These are phyloP conservation scores for Diaporthe capsici DNA, from an alignment of 2,329 filamentous ascomycete species.

Conservation along the genomic window DNA sequence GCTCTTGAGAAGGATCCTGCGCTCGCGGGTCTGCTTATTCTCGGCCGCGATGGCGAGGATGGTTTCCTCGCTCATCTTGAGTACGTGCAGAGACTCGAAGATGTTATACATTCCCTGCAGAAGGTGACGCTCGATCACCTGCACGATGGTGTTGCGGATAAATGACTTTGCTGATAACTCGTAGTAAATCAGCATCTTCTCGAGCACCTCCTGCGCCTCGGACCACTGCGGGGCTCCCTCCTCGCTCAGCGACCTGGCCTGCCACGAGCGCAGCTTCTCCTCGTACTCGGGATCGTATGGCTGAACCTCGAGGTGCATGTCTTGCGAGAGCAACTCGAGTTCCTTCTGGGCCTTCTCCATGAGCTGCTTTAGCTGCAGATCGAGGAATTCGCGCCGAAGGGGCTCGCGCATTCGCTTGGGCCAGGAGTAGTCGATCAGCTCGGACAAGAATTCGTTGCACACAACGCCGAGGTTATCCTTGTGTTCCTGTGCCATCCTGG, in stretches of 20 bases:
- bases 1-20: slow-evolving; percentile 61
- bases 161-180: slow-evolving; percentile 67
- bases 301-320: slow-evolving; percentile 67
- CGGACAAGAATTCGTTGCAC: slow-evolving; percentile 67
- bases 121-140: slow-evolving; percentile 66
- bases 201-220: slow-evolving; percentile 66
- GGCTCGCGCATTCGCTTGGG: slow-evolving; percentile 66
- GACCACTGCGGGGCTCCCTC: slow-evolving; percentile 57
- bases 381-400: slow-evolving; percentile 63
- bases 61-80: slow-evolving; percentile 59
- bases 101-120: slow-evolving; percentile 65
- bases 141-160: slow-evolving; percentile 66
- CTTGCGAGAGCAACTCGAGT: slow-evolving; percentile 61
- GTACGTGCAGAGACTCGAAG: slow-evolving; percentile 66
- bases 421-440: slow-evolving; percentile 66
- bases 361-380: slow-evolving; percentile 62
- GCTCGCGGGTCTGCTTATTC: slow-evolving; percentile 66
- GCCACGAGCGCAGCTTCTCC: slow-evolving; percentile 64
- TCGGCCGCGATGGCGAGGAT: slow-evolving; percentile 67
- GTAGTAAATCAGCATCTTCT: slow-evolving; percentile 71
- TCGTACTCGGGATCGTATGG: slow-evolving; percentile 69
- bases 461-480: slow-evolving; percentile 68
- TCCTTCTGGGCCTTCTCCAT: slow-evolving; percentile 63
- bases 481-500: slow-evolving; percentile 65
- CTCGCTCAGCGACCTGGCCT: slow-evolving; percentile 45